Conservation (phyloP, 179 eudicot species). For the Pouteria campechiana region DNA sequence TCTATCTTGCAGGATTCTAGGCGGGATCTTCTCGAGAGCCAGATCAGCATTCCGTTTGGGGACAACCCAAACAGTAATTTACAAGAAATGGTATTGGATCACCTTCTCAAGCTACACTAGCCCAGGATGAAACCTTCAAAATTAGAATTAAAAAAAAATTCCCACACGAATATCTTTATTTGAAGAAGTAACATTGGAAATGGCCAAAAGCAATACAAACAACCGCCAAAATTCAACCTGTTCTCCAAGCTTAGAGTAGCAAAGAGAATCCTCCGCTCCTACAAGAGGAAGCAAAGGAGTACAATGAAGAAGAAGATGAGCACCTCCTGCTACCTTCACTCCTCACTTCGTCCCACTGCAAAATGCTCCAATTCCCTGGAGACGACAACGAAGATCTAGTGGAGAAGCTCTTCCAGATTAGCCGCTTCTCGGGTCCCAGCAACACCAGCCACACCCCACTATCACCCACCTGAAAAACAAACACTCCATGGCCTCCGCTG, state of each 20-base stretch:
- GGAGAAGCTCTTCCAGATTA: slow-evolving; percentile 40
- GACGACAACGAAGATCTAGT: slow-evolving; percentile 8
- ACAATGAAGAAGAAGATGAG: slow-evolving; percentile 40
- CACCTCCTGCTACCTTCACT: slow-evolving; percentile 54
- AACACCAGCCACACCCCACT: slow-evolving; percentile 53
- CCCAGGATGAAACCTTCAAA: no score
- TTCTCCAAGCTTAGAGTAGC: slow-evolving; percentile 64
- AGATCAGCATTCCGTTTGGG: no score
- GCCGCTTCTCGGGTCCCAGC: slow-evolving; percentile 57
- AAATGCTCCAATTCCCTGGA: slow-evolving; percentile 43
- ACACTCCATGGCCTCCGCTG: slow-evolving; percentile 27
- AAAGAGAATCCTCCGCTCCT: slow-evolving; percentile 40
- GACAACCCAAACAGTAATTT: no score
- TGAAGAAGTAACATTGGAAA: no score
- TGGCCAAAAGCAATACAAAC: no score
- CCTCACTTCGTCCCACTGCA: slow-evolving; percentile 68
- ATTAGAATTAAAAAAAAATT: no score
- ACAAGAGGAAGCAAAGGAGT: slow-evolving; percentile 35
- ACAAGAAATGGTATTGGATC: no score
- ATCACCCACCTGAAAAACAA: slow-evolving; percentile 47
- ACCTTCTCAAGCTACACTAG: no score
- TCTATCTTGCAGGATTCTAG: no score
- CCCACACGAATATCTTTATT: no score
- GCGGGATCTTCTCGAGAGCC: no score
- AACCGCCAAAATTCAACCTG: no score